These are phyloP conservation scores for Halophytophthora polymorphica DNA, from an alignment of 352 stramenopile genomes.

Conservation along the genomic window DNA sequence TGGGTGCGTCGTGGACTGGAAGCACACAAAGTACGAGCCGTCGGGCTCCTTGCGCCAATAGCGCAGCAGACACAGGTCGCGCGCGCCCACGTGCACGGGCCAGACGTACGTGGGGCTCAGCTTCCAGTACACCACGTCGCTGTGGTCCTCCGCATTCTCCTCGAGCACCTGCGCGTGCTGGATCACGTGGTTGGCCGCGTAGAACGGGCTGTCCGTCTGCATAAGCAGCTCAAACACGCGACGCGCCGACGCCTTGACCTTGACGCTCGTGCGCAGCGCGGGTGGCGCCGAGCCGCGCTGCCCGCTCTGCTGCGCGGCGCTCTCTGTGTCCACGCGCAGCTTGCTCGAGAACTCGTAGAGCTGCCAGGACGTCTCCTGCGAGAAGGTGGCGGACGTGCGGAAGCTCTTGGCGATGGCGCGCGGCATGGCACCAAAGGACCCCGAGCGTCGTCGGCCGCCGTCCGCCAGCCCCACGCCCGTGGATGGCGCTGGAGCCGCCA, in stretches of 20 bases:
- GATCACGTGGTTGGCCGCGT: conserved; percentile 75
- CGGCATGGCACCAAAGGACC: conserved; percentile 70
- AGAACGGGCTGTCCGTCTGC: conserved; percentile 70
- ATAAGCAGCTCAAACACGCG: conserved; percentile 80
- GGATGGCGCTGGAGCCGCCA: conserved; percentile 1
- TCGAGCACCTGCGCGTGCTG: conserved; percentile 57
- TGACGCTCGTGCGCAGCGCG: conserved; percentile 68
- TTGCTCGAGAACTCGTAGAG: conserved; percentile 74
- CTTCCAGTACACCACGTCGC: conserved; percentile 78
- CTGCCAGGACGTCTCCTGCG: conserved; percentile 70
- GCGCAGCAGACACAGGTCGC: conserved; percentile 70
- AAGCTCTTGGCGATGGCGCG: conserved; percentile 81
- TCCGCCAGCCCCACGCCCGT: conserved; percentile 4
- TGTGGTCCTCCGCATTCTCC: conserved; percentile 64
- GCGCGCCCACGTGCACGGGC: conserved; percentile 62
- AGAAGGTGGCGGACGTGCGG: conserved; percentile 73
- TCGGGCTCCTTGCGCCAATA: conserved; percentile 85
- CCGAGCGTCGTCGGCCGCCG: conserved; percentile 32
- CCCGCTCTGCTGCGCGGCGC: conserved; percentile 37
- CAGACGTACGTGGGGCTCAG: conserved; percentile 67
- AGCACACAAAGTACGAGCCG: conserved; percentile 81
- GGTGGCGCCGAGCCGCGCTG: conserved; percentile 37
- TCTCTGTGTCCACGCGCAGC: conserved; percentile 67
- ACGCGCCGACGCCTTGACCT: conserved; percentile 57
- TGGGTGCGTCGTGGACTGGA: conserved; percentile 76